Evolutionary conservation across 2,329 filamentous ascomycete species (phyloP), one percentile per base, ranked within the genome.

Genomic region (Didymella pomorum): DNA sequence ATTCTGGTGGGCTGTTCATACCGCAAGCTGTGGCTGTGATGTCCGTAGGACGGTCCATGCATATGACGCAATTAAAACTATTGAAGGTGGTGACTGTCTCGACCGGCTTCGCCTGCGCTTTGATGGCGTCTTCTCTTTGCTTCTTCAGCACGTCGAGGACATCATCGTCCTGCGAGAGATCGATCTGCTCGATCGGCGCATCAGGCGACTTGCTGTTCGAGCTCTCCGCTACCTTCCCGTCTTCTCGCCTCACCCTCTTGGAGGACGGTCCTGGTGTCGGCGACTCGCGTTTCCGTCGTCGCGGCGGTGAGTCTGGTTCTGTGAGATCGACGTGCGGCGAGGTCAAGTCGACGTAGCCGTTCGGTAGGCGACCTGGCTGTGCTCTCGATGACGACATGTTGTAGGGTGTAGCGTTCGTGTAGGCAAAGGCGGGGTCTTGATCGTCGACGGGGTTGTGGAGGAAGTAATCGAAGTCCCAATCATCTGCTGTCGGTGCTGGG

Each of bases 1-100:
- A 21, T 77, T 81, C 53, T 26, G 16, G 25, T 18, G 23, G 21
- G 26, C 2, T 23, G 25, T 26, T 77, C 82, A 54, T 78, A 87
- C 85, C 86, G 68, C 86, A 89, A 21, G 80, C 74, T 2, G 86
- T 88, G 3, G 81, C 83, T 2, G 86, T 87, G 10, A 86, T 80
- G 68, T 88, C 81, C 9, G 82, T 86, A 2, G 83, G 84, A 4
- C 78, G 81, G 63, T 88, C 86, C 83, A 89, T 84, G 73, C 86
- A 89, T 21, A 89, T 85, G 43, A 87, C 86, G 69, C 86, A 89
- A 60, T 79, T 84, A 69, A 83, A 82, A 5, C 74, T 81, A 21
- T 76, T 82, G 63, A 83, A 78, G 33, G 77, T 74, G 0, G 74
- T 71, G 18, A 77, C 61, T 25, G 76, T 76, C 48, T 79, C 78